Base-by-base conservation (phyloP, 805 yeast species). In the Candida andamanensis region DNA sequence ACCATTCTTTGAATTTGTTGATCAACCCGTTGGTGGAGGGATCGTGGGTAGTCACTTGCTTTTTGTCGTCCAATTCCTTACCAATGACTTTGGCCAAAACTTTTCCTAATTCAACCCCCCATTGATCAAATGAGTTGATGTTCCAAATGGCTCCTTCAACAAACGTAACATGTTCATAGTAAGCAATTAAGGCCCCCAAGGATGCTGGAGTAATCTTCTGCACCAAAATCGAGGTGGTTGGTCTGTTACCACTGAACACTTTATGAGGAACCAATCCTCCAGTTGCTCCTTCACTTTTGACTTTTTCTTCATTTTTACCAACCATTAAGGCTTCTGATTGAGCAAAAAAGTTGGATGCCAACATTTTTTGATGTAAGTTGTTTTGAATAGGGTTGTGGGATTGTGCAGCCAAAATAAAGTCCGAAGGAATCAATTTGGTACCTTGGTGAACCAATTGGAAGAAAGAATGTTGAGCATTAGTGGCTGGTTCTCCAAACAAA, bases 101-200 rank as follows among this genome's bases (percentile, higher is more conserved):
- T 72, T 92, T 92, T 62, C 98, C 98, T 52, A 92, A 83, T 72
- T 92, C 98, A 54, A 92, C 98, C 67, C 98, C 98, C 95, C 97
- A 92, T 74, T 92, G 98, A 72, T 92, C 98, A 59, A 86, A 92
- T 13, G 97, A 90, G 80, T 92, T 92, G 72, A 92, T 89, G 77
- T 94, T 92, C 98, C 98, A 90, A 55, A 92, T 68, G 37, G 98
- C 98, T 69, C 98, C 98, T 71, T 92, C 98, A 38, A 89, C 89
- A 68, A 92, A 92, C 25, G 97, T 90, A 39, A 86, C 76, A 60
- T 87, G 96, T 70, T 92, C 98, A 72, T 92, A 92, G 78, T 92
- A 92, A 27, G 95, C 97, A 59, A 92, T 92, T 66, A 92, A 74
- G 28, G 97, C 77, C 69, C 98, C 98, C 46, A 92, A 76, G 33